Evolutionary conservation across 306 rosid genomes (phyloP).

Genomic region (Cucurbita pepo): DNA sequence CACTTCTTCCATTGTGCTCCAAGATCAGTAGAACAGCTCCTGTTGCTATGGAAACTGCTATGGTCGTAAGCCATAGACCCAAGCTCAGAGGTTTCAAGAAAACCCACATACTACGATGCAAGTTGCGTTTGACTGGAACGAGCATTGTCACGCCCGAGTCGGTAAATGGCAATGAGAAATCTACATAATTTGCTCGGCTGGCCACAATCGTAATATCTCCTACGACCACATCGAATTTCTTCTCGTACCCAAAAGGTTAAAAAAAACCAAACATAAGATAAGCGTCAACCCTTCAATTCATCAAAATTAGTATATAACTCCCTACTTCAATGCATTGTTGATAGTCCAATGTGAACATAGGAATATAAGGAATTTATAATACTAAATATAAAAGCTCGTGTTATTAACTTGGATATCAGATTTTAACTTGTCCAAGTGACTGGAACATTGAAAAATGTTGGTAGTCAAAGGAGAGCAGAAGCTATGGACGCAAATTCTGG

Average conservation of each 20-base stretch:
- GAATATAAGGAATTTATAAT: background rate
- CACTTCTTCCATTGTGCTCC: conserved; percentile 18
- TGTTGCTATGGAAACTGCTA: conserved; percentile 10
- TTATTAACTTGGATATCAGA: background rate
- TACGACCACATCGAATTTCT: conserved; percentile 21
- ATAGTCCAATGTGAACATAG: background rate
- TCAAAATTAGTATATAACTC: background rate
- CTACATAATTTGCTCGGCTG: conserved; percentile 14
- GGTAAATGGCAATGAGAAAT: conserved; percentile 24
- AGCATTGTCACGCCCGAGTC: conserved; percentile 30
- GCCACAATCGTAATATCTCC: conserved; percentile 34
- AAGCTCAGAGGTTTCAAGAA: conserved; percentile 27
- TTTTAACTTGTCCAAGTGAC: background rate
- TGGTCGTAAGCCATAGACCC: conserved; percentile 24
- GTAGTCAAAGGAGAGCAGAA: background rate
- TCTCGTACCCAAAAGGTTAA: background rate
- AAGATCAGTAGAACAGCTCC: conserved; percentile 21
- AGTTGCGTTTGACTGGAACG: conserved; percentile 11
- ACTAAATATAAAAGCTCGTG: background rate
- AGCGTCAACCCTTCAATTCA: background rate
- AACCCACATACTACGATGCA: conserved; percentile 19
- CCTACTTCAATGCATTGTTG: background rate
- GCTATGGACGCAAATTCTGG: background rate
- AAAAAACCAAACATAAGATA: background rate
- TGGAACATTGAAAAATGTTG: background rate